phyloP scores from a whole-genome alignment of 257 asterid genomes.

The Plantago ovata region DNA sequence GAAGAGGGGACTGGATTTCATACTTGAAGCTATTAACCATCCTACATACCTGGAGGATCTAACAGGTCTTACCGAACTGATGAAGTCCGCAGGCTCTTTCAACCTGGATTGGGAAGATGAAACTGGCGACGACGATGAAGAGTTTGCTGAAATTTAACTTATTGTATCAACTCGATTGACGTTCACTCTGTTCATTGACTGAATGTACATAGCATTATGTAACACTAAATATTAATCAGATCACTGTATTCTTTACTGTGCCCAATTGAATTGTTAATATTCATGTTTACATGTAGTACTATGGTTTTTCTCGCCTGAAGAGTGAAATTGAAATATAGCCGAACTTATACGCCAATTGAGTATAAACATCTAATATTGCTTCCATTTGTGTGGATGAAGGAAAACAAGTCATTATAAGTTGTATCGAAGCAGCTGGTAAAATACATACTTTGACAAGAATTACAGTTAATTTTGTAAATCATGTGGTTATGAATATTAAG shows the following conservation, averaged over 20 bases:
- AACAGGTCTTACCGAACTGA: constrained; percentile 87
- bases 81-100: constrained; percentile 61
- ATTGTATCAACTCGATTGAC: constrained; percentile 3
- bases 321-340: too few species aligned
- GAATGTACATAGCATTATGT: background rate
- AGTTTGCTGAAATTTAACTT: constrained; percentile 45
- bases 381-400: too few species aligned
- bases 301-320: too few species aligned
- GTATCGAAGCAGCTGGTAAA: too few species aligned
- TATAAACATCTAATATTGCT: too few species aligned
- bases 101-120: constrained; percentile 68
- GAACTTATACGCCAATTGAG: too few species aligned
- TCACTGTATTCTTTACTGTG: background rate
- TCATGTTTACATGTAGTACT: background rate
- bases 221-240: background rate
- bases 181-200: constrained; percentile 2
- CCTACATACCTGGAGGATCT: constrained; percentile 89
- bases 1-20: constrained; percentile 67
- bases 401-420: too few species aligned
- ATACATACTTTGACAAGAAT: too few species aligned
- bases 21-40: constrained; percentile 80
- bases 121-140: constrained; percentile 47
- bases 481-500: too few species aligned
- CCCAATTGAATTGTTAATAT: background rate
- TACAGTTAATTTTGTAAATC: too few species aligned